Conservation (phyloP, 148 eudicot genomes). For the Diospyros kaki region DNA sequence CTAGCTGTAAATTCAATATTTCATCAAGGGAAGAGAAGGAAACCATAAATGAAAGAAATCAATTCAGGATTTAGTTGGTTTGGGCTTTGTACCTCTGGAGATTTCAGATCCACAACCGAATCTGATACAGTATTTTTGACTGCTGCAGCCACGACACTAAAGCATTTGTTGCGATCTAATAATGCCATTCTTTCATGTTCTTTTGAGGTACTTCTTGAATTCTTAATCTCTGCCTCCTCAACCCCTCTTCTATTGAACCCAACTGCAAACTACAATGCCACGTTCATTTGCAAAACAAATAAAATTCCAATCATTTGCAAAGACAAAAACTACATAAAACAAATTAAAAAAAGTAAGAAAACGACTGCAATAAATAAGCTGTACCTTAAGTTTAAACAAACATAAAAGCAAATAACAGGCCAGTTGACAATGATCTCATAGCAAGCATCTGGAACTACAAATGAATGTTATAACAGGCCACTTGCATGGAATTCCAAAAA, state of each 20-base stretch:
- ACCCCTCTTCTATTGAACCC: constrained; percentile 77
- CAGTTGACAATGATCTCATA: neutral
- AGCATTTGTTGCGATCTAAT: constrained; percentile 70
- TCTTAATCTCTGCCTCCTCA: constrained; percentile 56
- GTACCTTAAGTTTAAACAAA: neutral
- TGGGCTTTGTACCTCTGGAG: constrained; percentile 52
- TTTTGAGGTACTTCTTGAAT: constrained; percentile 17
- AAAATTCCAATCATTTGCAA: neutral
- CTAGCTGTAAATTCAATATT: constrained; percentile 35
- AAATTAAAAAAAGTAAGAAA: neutral
- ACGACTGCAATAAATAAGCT: too few relatives aligned
- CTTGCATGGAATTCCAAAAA: too few relatives aligned
- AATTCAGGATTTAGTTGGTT: neutral
- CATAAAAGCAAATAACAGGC: neutral
- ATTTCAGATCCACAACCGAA: constrained; percentile 67
- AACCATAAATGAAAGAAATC: neutral
- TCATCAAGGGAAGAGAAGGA: constrained; percentile 11
- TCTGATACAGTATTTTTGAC: constrained; percentile 53
- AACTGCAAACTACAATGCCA: constrained; percentile 61
- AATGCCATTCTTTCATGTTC: constrained; percentile 27
- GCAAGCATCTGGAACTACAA: neutral
- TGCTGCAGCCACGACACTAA: constrained; percentile 55
- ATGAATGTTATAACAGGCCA: too few relatives aligned
- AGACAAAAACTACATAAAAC: neutral
- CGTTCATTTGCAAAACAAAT: neutral